A percentile compares a stretch with the other conserved stretches of the same genome.
Conservation (phyloP, 2,329 filamentous ascomycete species). For the Colletotrichum sp. region DNA sequence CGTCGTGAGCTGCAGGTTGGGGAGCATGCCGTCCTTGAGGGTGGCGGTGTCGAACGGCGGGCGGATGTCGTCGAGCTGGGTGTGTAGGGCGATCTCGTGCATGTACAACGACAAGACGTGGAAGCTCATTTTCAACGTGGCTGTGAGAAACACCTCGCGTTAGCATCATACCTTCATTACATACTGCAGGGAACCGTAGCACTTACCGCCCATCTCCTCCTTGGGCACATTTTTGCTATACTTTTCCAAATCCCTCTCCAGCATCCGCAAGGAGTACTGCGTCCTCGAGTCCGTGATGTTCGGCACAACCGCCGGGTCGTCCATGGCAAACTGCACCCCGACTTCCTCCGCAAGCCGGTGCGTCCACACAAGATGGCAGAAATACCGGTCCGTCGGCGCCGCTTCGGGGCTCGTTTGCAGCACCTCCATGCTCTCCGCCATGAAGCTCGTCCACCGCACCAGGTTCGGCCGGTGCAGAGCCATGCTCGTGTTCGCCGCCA, state of each 20-base stretch:
- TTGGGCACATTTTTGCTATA: constrained; percentile 61
- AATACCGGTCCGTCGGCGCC: constrained; percentile 59
- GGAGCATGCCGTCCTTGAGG: constrained; percentile 46
- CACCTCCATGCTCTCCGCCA: constrained; percentile 63
- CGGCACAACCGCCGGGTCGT: constrained; percentile 62
- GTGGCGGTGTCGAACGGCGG: constrained; percentile 51
- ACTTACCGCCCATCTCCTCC: constrained; percentile 62
- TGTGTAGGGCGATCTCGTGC: constrained; percentile 76
- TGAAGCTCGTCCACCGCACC: constrained; percentile 64
- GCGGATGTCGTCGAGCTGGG: constrained; percentile 61
- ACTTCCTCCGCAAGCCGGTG: constrained; percentile 73
- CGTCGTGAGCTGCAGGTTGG: constrained; percentile 48
- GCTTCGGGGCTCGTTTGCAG: constrained; percentile 60
- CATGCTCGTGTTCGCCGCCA: constrained; percentile 65
- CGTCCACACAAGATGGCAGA: constrained; percentile 65
- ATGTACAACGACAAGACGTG: constrained; percentile 73
- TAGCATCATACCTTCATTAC: background rate
- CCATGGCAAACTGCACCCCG: constrained; percentile 68
- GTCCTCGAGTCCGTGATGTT: constrained; percentile 67
- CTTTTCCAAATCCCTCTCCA: constrained; percentile 68
- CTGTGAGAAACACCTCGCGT: constrained; percentile 37
- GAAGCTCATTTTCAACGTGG: constrained; percentile 68
- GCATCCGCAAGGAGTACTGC: constrained; percentile 67
- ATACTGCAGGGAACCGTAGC: background rate
- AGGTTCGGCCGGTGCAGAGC: constrained; percentile 65